Evolutionary conservation across 2,329 filamentous ascomycete genomes (phyloP), one percentile per base, ranked within the genome.

Genomic region (Colletotrichum melonis): DNA sequence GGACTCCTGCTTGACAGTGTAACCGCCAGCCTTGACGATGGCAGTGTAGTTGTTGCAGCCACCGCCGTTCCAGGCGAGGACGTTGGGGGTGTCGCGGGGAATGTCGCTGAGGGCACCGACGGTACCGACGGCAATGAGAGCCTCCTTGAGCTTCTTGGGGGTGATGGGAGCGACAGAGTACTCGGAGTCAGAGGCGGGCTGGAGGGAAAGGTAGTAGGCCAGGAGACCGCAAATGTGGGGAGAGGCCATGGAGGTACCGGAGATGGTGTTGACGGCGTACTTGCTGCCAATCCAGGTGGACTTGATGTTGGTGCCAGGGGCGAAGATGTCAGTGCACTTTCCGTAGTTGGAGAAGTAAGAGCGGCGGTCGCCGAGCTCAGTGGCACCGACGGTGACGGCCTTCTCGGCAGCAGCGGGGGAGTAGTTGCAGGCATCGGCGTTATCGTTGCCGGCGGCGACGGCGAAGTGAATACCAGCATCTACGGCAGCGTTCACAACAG

Each of bases 271-370:
- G 88, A 95, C 91, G 81, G 97, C 96, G 81, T 96, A 92, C 86
- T 97, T 94, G 91, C 93, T 96, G 83, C 97, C 97, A 80, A 97
- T 98, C 97, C 97, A 99, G 84, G 97, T 98, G 77, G 97, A 99
- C 80, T 94, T 91, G 80, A 99, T 98, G 92, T 95, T 98, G 80
- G 98, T 90, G 81, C 97, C 97, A 74, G 97, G 97, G 76, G 95
- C 97, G 81, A 99, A 99, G 89, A 99, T 98, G 86, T 99, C 97
- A 84, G 96, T 98, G 91, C 97, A 99, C 90, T 96, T 97, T 85
- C 97, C 97, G 85, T 92, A 98, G 94, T 99, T 99, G 91, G 97
- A 99, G 92, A 99, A 99, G 91, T 98, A 99, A 77, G 97, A 97
- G 86, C 97, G 96, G 89, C 95, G 94, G 82, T 99, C 97, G 80